Conservation (phyloP, 208 protist genomes). For the Trypanosoma brucei region DNA sequence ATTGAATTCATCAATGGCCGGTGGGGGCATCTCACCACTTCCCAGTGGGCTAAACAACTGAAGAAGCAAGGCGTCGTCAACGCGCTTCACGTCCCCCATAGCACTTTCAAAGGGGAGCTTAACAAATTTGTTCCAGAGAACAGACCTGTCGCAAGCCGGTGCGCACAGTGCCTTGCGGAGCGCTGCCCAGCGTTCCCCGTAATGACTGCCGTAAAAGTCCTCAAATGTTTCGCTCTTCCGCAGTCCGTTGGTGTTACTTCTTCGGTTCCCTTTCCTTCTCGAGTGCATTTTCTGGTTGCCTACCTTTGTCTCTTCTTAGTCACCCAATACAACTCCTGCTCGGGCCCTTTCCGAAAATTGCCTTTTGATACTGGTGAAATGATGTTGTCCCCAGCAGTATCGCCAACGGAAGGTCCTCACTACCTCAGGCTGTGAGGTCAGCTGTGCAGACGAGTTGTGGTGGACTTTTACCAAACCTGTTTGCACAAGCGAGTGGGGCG, state of each 20-base stretch:
- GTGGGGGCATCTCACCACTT: constrained; percentile 4
- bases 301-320: too few species aligned
- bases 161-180: constrained; percentile 46
- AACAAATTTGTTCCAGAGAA: constrained; percentile 78
- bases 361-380: too few species aligned
- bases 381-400: too few species aligned
- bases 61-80: constrained; percentile 33
- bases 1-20: constrained; percentile 40
- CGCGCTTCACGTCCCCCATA: constrained; percentile 44
- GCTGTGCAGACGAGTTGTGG: too few species aligned
- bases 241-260: not conserved
- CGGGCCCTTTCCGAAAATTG: too few species aligned
- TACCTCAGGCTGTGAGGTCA: too few species aligned
- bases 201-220: constrained; percentile 59
- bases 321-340: too few species aligned
- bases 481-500: too few species aligned
- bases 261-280: not conserved
- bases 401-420: too few species aligned
- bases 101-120: constrained; percentile 65
- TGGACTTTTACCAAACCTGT: too few species aligned
- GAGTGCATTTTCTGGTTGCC: constrained; percentile 5
- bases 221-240: constrained; percentile 41
- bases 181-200: constrained; percentile 68
- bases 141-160: constrained; percentile 40
- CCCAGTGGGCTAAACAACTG: constrained; percentile 35